Evolutionary conservation across 1,139 yeast species (phyloP), one percentile per base, ranked within the genome.

Genomic region (Suhomyces chickasaworum): DNA sequence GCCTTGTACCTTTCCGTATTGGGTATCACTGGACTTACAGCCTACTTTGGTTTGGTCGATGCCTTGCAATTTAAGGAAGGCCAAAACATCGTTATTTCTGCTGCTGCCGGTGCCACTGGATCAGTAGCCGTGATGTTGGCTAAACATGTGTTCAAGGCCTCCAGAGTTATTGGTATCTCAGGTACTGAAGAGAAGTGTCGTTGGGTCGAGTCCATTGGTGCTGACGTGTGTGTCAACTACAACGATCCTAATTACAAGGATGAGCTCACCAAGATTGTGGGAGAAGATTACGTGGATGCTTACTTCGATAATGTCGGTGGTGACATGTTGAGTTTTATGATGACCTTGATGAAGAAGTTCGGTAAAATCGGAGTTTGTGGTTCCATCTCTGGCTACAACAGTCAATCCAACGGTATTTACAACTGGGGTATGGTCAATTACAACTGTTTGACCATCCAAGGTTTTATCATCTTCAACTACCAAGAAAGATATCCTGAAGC

Each of bases 61-160:
- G 69, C 75, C 45, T 78, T 76, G 23, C 63, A 69, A 39, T 55
- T 78, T 50, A 61, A 69, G 47, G 73, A 73, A 49, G 63, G 60
- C 12, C 61, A 60, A 37, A 62, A 71, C 8, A 75, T 80, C 45
- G 61, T 81, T 39, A 71, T 84, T 30, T 78, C 86, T 22, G 89
- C 87, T 47, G 89, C 89, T 20, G 78, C 86, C 7, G 85, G 90
- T 51, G 88, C 88, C 22, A 84, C 84, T 31, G 89, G 90, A 23
- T 72, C 82, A n/a, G 65, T 76, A 46, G 82, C 73, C 30, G 78
- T 82, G 34, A 89, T 83, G 61, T 58, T 83, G 23, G 84, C 88
- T 40, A 72, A 81, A 51, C 67, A 77, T 45, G 60, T 80, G 12
- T 68, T 77, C 56, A 78, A 79, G 40, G 84, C 84, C 30, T 65